phyloP scores from a whole-genome alignment of 2,329 filamentous ascomycete genomes.

The Monosporascus ibericus region DNA sequence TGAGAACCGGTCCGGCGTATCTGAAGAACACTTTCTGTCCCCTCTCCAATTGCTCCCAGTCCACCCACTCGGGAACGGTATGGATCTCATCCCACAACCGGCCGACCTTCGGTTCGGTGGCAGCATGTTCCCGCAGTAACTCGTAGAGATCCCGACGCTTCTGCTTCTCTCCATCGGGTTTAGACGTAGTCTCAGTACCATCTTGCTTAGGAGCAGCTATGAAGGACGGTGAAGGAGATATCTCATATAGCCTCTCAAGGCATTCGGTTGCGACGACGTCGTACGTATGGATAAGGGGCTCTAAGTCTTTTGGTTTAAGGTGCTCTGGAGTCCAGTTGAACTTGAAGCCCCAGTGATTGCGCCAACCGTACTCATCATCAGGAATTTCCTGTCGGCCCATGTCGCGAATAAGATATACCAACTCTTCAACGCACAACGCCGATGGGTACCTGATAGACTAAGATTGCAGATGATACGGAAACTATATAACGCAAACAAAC shows the following conservation, averaged over 20 bases:
- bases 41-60: constrained; percentile 68
- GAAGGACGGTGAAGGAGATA: constrained; percentile 40
- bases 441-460: no score
- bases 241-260: constrained; percentile 55
- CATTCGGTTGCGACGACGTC: constrained; percentile 64
- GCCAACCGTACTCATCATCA: constrained; percentile 10
- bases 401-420: no score
- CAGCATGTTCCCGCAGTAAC: constrained; percentile 52
- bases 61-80: constrained; percentile 66
- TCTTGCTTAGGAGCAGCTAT: constrained; percentile 11
- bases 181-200: constrained; percentile 11
- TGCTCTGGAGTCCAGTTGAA: constrained; percentile 67
- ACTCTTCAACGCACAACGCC: no score
- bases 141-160: constrained; percentile 54
- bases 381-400: no score
- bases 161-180: constrained; percentile 22
- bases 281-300: constrained; percentile 58
- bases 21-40: constrained; percentile 75
- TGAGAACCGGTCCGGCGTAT: constrained; percentile 62
- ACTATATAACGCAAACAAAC: no score
- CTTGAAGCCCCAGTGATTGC: constrained; percentile 52
- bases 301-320: constrained; percentile 50
- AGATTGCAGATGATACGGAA: no score
- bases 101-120: constrained; percentile 45
- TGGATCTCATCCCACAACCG: constrained; percentile 62